A percentile compares a stretch with the other conserved stretches of the same genome.
Evolutionary conservation across 805 yeast genomes (phyloP).

Genomic region (Diddensiella caesifluorescens): DNA sequence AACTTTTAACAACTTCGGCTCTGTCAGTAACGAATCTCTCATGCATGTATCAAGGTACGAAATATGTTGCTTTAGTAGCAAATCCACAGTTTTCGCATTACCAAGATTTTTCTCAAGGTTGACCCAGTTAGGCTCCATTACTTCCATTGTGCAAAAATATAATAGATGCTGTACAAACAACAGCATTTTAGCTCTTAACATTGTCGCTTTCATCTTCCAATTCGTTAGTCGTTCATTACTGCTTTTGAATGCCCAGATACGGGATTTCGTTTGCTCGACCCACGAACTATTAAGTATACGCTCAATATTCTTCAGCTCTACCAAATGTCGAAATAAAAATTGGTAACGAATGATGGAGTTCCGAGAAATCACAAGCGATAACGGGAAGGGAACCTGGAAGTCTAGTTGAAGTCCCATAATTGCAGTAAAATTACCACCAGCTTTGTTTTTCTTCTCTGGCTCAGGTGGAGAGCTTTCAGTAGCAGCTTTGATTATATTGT

Average conservation of each 20-base stretch:
- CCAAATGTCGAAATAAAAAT: conserved; percentile 64
- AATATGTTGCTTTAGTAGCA: conserved; percentile 44
- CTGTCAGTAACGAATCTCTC: conserved; percentile 62
- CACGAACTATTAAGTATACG: conserved; percentile 60
- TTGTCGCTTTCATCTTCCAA: conserved; percentile 38
- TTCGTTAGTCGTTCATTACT: conserved; percentile 40
- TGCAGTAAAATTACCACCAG: conserved; percentile 24
- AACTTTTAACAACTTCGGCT: conserved; percentile 45
- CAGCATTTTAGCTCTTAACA: conserved; percentile 44
- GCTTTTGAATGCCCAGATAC: conserved; percentile 59
- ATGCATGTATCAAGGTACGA: conserved; percentile 57
- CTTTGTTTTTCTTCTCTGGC: conserved; percentile 18
- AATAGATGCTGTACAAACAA: conserved; percentile 51
- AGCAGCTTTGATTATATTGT: conserved; percentile 16
- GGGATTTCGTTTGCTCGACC: conserved; percentile 59
- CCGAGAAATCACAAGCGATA: conserved; percentile 66
- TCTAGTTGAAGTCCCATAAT: conserved; percentile 35
- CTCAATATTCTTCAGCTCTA: conserved; percentile 58
- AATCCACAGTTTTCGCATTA: conserved; percentile 37
- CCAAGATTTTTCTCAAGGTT: conserved; percentile 34
- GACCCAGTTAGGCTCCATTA: conserved; percentile 52
- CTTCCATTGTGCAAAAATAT: conserved; percentile 51
- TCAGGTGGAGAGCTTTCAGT: conserved; percentile 8
- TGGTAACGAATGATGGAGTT: conserved; percentile 75
- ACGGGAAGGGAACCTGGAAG: conserved; percentile 69